Evolutionary conservation across 2,329 filamentous ascomycete species (phyloP).

Genomic region (Hawksworthiomyces lignivorus): DNA sequence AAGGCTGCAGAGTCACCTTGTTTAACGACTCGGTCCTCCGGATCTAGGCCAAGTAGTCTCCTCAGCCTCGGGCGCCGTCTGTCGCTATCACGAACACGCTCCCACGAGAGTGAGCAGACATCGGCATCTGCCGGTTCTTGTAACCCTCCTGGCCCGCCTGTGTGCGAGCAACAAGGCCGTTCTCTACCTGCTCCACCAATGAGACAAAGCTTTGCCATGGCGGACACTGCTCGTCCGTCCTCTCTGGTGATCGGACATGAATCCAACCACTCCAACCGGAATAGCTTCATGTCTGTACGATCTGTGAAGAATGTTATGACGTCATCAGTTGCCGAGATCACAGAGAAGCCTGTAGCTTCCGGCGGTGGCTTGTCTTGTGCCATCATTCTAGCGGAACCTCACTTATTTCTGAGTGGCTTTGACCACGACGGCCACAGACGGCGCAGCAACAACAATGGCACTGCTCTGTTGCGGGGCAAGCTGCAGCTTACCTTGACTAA

Average conservation of each 20-base stretch:
- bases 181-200: too few species aligned
- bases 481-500: constrained; percentile 78
- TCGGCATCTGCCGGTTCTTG: too few species aligned
- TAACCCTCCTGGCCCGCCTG: too few species aligned
- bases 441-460: constrained; percentile 51
- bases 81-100: constrained; percentile 10
- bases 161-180: too few species aligned
- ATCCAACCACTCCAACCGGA: constrained; percentile 27
- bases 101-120: not conserved
- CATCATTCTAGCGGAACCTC: constrained; percentile 71
- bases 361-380: constrained; percentile 69
- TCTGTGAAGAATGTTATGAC: constrained; percentile 43
- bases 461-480: constrained; percentile 78
- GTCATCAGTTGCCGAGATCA: constrained; percentile 43
- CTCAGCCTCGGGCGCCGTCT: constrained; percentile 20
- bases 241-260: constrained; percentile 17
- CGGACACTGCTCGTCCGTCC: constrained; percentile 22
- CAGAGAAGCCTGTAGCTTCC: constrained; percentile 66
- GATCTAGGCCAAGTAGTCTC: constrained; percentile 15
- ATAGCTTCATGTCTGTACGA: constrained; percentile 43
- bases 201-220: too few species aligned
- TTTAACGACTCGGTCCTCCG: too few species aligned
- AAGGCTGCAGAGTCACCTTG: too few species aligned
- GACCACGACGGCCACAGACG: constrained; percentile 57
- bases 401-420: constrained; percentile 71